Evolutionary conservation across 352 stramenopile genomes (phyloP).

Genomic region (Lagenidium giganteum): DNA sequence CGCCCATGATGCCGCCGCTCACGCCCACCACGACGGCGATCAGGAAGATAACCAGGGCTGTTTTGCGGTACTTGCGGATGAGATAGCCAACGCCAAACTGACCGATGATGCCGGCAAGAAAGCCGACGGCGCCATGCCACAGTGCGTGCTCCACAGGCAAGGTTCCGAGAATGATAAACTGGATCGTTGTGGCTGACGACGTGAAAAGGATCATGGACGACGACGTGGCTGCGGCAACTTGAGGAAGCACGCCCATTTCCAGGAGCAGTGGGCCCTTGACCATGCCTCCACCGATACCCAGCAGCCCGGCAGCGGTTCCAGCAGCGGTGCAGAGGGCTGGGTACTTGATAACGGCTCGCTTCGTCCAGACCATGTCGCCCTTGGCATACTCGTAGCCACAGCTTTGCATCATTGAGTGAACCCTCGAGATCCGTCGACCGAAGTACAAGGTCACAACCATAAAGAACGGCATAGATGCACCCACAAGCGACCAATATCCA

Average conservation of each 20-base stretch:
- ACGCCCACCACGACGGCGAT: slow-evolving; percentile 67
- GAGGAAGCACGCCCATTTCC: slow-evolving; percentile 85
- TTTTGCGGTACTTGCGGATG: slow-evolving; percentile 88
- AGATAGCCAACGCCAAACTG: slow-evolving; percentile 91
- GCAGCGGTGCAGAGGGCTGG: slow-evolving; percentile 66
- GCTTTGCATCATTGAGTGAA: slow-evolving; percentile 52
- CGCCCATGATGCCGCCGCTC: slow-evolving; percentile 67
- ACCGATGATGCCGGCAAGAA: slow-evolving; percentile 86
- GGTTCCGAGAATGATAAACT: slow-evolving; percentile 93
- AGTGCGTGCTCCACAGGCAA: slow-evolving; percentile 88
- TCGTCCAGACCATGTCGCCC: slow-evolving; percentile 94
- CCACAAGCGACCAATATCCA: slow-evolving; percentile 62
- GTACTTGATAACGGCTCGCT: slow-evolving; percentile 83
- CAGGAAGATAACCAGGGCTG: slow-evolving; percentile 75
- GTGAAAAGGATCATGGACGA: slow-evolving; percentile 93
- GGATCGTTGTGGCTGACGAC: slow-evolving; percentile 93
- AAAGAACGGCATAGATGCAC: slow-evolving; percentile 71
- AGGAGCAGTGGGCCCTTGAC: slow-evolving; percentile 88
- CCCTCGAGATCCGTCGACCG: slow-evolving; percentile 55
- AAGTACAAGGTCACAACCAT: slow-evolving; percentile 69
- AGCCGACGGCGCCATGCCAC: slow-evolving; percentile 89
- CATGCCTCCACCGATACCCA: slow-evolving; percentile 90
- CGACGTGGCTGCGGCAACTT: slow-evolving; percentile 85
- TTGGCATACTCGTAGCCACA: slow-evolving; percentile 92
- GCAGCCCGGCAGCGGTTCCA: slow-evolving; percentile 61